These are phyloP conservation scores for Saccharum spontaneum DNA, from an alignment of 176 grass and related monocot genomes.

Conservation along the genomic window DNA sequence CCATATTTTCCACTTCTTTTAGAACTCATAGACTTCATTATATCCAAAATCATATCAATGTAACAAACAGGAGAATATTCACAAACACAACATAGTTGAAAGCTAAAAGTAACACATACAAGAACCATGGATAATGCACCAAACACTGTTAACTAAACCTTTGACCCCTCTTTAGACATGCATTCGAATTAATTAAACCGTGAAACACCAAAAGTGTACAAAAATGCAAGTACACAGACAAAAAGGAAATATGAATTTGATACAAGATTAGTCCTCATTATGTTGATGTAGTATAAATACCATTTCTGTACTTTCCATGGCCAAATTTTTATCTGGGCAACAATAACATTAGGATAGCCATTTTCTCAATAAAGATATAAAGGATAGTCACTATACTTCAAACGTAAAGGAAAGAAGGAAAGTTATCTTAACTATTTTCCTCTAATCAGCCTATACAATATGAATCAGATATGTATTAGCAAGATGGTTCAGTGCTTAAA, in stretches of 20 bases:
- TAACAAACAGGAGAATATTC: background rate
- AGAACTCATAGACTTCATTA: background rate
- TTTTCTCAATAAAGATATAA: background rate
- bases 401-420: background rate
- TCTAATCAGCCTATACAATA: background rate
- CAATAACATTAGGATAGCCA: background rate
- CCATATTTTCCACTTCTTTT: background rate
- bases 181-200: background rate
- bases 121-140: background rate
- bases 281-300: background rate
- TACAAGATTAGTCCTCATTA: background rate
- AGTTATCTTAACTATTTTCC: background rate
- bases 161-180: background rate
- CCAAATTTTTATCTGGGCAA: background rate
- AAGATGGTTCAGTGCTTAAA: background rate
- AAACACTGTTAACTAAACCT: background rate
- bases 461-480: background rate
- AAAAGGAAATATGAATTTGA: background rate
- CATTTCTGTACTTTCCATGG: too few relatives aligned
- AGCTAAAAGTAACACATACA: background rate
- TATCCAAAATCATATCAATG: too few relatives aligned
- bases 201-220: background rate
- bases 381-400: too few relatives aligned
- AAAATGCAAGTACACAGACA: background rate
- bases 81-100: background rate